A percentile compares a stretch with the other conserved stretches of the same genome.
These are phyloP conservation scores for Aspergillus sp. DNA, from an alignment of 2,329 filamentous ascomycete species.

Conservation along the genomic window DNA sequence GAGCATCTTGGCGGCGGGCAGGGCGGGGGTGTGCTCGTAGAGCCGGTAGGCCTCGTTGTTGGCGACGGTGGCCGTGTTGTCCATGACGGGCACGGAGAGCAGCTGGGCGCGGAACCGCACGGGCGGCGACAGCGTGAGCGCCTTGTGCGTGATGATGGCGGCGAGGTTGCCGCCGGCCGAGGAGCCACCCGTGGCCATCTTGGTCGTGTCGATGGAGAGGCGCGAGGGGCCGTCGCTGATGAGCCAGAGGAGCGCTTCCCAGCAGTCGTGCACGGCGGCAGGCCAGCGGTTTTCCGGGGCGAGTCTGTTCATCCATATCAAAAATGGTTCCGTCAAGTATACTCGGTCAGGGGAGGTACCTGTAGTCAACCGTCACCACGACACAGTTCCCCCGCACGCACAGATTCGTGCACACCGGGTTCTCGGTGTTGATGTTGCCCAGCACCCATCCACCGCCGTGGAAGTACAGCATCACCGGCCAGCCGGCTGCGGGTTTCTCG, in stretches of 20 bases:
- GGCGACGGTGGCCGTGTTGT: constrained; percentile 52
- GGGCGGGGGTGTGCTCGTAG: constrained; percentile 51
- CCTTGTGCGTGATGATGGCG: constrained; percentile 53
- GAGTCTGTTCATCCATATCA: constrained; percentile 37
- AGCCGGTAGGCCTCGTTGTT: constrained; percentile 50
- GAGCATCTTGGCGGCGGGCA: constrained; percentile 57
- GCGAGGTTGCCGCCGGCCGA: constrained; percentile 55
- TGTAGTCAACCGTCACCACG: constrained; percentile 56
- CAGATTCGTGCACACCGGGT: constrained; percentile 55
- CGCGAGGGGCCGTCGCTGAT: constrained; percentile 34
- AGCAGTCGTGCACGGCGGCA: constrained; percentile 56
- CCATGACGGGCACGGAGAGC: constrained; percentile 57
- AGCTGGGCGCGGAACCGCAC: constrained; percentile 49
- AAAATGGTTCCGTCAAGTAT: neutral
- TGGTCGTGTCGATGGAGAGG: constrained; percentile 43
- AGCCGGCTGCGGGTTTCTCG: constrained; percentile 44
- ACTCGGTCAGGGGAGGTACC: constrained; percentile 31
- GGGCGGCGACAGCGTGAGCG: constrained; percentile 35
- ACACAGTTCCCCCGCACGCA: constrained; percentile 51
- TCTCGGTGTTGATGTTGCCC: constrained; percentile 58
- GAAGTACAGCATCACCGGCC: constrained; percentile 57
- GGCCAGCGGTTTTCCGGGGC: constrained; percentile 58
- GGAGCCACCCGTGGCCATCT: constrained; percentile 49
- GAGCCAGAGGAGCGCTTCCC: constrained; percentile 55
- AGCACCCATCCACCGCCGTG: constrained; percentile 61